Evolutionary conservation across 257 asterid genomes (phyloP).

Genomic region (Pogostemon cablin): DNA sequence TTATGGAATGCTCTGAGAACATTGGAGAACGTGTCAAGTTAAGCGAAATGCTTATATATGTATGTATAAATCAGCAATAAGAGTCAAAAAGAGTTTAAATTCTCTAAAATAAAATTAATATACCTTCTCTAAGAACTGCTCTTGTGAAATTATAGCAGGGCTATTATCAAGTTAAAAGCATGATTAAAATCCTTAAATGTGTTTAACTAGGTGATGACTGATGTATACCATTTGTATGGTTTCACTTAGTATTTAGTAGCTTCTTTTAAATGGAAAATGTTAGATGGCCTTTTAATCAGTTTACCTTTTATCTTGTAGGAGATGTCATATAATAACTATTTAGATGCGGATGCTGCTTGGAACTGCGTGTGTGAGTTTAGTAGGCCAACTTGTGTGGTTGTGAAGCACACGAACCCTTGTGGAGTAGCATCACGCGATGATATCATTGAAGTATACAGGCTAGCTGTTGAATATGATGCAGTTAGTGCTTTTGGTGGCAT

Average conservation of each 20-base stretch:
- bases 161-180: background rate
- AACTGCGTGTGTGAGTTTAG: conserved; percentile 91
- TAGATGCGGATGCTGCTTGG: conserved; percentile 99
- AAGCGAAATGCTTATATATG: too few relatives aligned
- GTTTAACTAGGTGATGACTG: too few relatives aligned
- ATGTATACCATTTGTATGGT: background rate
- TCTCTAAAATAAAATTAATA: too few relatives aligned
- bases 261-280: conserved; percentile 2
- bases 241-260: conserved; percentile 2
- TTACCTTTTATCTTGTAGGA: conserved; percentile 56
- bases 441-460: conserved; percentile 83
- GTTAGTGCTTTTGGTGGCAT: conserved; percentile 99
- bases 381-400: conserved; percentile 91
- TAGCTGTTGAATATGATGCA: conserved; percentile 98
- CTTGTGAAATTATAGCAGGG: background rate
- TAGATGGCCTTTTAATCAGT: conserved; percentile 8
- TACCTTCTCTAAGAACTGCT: too few relatives aligned
- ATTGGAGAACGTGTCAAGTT: too few relatives aligned
- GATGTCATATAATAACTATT: conserved; percentile 91
- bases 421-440: conserved; percentile 93
- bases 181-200: too few relatives aligned
- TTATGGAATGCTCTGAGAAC: too few relatives aligned
- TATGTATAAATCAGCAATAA: too few relatives aligned
- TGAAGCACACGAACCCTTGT: conserved; percentile 97
- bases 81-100: too few relatives aligned